Evolutionary conservation across 108 stramenopile genomes (phyloP).

Genomic region (Conticribra guillardii): DNA sequence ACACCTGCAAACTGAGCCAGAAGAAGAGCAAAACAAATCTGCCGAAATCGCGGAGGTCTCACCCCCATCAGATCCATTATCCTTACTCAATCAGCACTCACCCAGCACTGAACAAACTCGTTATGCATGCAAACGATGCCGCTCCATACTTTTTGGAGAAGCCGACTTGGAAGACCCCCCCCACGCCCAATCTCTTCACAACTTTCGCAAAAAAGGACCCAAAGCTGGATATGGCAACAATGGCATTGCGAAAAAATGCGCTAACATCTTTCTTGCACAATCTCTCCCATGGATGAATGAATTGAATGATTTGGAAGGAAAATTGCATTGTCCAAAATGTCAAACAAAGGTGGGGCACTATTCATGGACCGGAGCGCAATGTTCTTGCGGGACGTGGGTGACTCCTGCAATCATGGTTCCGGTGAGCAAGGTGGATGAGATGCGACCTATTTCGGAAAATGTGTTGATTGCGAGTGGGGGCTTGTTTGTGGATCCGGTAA

Average conservation of each 20-base stretch:
- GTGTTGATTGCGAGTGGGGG: neutral
- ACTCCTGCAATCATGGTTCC: slow-evolving; percentile 85
- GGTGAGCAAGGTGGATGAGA: slow-evolving; percentile 70
- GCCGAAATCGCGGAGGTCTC: too few relatives aligned
- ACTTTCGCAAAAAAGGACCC: slow-evolving; percentile 41
- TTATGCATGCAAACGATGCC: slow-evolving; percentile 79
- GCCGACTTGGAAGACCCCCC: slow-evolving; percentile 72
- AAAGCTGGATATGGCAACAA: slow-evolving; percentile 28
- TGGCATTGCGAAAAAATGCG: slow-evolving; percentile 33
- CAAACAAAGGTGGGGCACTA: slow-evolving; percentile 75
- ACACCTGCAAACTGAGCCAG: too few relatives aligned
- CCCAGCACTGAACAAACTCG: slow-evolving; percentile 38
- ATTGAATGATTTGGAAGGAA: slow-evolving; percentile 65
- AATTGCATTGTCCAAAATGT: slow-evolving; percentile 76
- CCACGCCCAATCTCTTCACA: slow-evolving; percentile 53
- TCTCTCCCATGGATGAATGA: slow-evolving; percentile 62
- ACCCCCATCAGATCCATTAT: neutral
- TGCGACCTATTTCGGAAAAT: slow-evolving; percentile 21
- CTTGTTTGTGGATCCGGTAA: neutral
- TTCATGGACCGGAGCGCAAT: slow-evolving; percentile 87
- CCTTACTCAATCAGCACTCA: slow-evolving; percentile 1
- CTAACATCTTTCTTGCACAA: slow-evolving; percentile 64
- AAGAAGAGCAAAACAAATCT: too few relatives aligned
- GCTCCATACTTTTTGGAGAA: slow-evolving; percentile 66
- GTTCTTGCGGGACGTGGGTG: slow-evolving; percentile 87